phyloP scores from a whole-genome alignment of 2,329 filamentous ascomycete genomes.

The Aspergillus sp. region DNA sequence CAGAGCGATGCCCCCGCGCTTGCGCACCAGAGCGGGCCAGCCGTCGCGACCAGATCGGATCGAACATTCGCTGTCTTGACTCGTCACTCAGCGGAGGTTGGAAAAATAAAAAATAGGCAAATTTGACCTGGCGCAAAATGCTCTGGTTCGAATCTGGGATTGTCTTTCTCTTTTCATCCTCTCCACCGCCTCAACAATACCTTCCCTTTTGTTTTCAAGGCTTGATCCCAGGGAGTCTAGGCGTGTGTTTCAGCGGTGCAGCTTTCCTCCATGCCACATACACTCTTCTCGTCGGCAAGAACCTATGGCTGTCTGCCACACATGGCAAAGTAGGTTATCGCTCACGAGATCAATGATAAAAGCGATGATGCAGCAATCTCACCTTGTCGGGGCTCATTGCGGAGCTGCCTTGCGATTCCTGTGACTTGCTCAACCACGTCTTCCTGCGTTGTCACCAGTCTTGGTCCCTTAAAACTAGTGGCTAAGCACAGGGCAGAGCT shows the following conservation, averaged over 20 bases:
- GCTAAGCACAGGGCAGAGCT: not conserved
- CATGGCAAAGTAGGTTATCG: slow-evolving; percentile 2
- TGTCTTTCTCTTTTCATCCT: not conserved
- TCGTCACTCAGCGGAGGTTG: no score
- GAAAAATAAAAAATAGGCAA: no score
- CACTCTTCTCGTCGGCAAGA: not conserved
- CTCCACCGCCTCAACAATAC: not conserved
- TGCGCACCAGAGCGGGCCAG: slow-evolving; percentile 21
- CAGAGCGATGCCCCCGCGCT: slow-evolving; percentile 25
- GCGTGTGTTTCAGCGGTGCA: not conserved
- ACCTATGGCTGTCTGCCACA: slow-evolving; percentile 14
- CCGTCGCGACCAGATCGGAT: slow-evolving; percentile 16
- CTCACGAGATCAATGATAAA: slow-evolving; percentile 1
- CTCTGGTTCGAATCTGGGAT: not conserved
- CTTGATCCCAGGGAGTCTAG: not conserved
- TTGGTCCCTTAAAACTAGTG: not conserved
- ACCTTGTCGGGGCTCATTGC: not conserved
- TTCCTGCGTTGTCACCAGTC: not conserved
- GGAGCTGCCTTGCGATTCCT: not conserved
- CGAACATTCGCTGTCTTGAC: no score
- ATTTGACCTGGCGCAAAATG: no score
- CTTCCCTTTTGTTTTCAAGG: not conserved
- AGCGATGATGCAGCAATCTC: not conserved
- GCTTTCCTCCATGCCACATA: not conserved
- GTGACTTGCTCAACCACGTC: not conserved